Base-by-base conservation (phyloP, 139 green algal genomes). In the Zygnema circumcarinatum region DNA sequence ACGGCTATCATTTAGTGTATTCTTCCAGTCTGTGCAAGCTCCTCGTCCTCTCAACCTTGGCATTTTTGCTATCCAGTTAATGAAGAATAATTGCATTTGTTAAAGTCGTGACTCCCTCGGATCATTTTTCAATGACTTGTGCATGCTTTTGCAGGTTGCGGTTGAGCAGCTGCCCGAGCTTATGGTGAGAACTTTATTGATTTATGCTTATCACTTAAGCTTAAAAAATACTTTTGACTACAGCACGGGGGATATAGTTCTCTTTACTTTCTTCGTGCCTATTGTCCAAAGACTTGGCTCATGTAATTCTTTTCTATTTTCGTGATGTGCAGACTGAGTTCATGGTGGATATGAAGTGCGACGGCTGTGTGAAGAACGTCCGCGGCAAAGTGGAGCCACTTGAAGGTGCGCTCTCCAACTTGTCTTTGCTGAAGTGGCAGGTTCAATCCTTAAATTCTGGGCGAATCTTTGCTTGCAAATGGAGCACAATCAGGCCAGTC, bases 261-360 rank as follows among this genome's bases (percentile, higher is more conserved):
- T 7, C 16, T 62, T 62, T 62, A 62, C 16, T 16, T 25, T 25
- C 47, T 62, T 16, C 7, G 47, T 62, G n/a, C n/a, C 47, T 62
- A 16, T 25, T 16, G 7, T 62, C 16, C 16, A 62, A 62, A 62
- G 16, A 25, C 47, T 62, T 62, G 7, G 7, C 47, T 25, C 47
- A 62, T 7, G 47, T 62, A 62, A 25, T 62, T 62, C 16, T 62
- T 62, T 7, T 62, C 47, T 16, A 25, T 62, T 62, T 7, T 62
- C 7, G 47, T 62, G 7, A 25, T 62, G 47, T 62, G 47, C 56
- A 86, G 80, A 86, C 80, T 0, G 83, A 88, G 75, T 88, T 88
- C 38, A 88, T 88, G 83, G 83, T 88, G 83, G 83, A 88, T 62
- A 88, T 88, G 75, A 78, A 75, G 25, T 88, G 83, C 20, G 78